Percentiles rank a stretch among this genome's conserved stretches.
Conservation (phyloP, 2,329 filamentous ascomycete genomes). For the Hymenoscyphus repandus region DNA sequence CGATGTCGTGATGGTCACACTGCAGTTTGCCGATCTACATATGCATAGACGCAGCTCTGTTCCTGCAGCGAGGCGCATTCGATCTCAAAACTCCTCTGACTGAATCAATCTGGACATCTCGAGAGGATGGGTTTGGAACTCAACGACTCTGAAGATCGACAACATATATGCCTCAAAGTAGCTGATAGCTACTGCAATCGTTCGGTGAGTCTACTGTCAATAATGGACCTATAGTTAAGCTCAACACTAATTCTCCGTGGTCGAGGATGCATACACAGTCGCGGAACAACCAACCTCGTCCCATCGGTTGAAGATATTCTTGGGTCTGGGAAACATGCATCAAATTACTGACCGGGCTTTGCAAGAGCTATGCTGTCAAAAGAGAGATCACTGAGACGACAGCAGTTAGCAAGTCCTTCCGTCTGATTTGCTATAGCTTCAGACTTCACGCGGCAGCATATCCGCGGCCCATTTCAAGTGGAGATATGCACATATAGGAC, state of each 20-base stretch:
- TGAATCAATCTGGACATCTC: not conserved
- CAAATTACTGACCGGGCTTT: no score
- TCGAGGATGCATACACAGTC: no score
- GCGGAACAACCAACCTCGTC: no score
- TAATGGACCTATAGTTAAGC: no score
- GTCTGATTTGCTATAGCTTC: not conserved
- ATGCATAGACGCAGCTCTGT: constrained; percentile 1
- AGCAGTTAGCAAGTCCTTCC: not conserved
- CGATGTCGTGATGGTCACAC: not conserved
- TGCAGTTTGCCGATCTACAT: constrained; percentile 2
- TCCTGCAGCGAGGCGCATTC: not conserved
- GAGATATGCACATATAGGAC: not conserved
- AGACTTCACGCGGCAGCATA: not conserved
- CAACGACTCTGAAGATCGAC: not conserved
- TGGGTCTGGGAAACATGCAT: no score
- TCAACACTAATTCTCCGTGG: no score
- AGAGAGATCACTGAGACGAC: no score
- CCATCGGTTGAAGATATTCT: no score
- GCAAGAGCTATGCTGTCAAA: no score
- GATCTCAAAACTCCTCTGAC: not conserved
- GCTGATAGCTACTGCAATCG: no score
- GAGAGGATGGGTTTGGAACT: not conserved
- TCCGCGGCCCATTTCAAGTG: not conserved
- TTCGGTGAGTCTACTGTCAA: no score
- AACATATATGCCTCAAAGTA: no score